Evolutionary conservation across 129 eudicot species (phyloP).

Genomic region (Lonicera japonica): DNA sequence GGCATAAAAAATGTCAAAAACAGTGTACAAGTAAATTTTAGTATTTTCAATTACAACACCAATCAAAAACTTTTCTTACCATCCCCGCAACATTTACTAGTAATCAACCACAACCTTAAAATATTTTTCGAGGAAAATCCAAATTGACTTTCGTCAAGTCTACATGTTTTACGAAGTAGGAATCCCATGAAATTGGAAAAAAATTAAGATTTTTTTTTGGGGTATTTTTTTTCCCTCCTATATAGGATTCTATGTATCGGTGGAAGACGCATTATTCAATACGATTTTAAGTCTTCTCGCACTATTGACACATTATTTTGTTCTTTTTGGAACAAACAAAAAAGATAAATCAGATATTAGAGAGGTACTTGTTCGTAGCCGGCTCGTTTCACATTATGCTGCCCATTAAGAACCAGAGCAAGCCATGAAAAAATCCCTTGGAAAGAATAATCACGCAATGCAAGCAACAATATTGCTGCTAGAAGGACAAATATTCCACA

Average conservation of each 20-base stretch:
- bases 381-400: slow-evolving; percentile 35
- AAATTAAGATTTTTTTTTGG: too few relatives aligned
- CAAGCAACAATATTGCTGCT: slow-evolving; percentile 33
- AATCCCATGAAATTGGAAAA: not conserved
- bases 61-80: too few relatives aligned
- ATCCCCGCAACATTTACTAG: too few relatives aligned
- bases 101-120: too few relatives aligned
- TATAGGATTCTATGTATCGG: too few relatives aligned
- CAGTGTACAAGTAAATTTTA: too few relatives aligned
- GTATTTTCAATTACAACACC: too few relatives aligned
- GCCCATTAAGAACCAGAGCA: slow-evolving; percentile 35
- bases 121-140: too few relatives aligned
- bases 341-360: not conserved
- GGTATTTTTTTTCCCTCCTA: too few relatives aligned
- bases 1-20: too few relatives aligned
- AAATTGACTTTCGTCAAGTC: too few relatives aligned
- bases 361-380: slow-evolving; percentile 39
- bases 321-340: not conserved
- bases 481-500: slow-evolving; percentile 35
- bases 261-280: not conserved
- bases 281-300: not conserved
- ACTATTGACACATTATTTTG: not conserved
- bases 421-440: slow-evolving; percentile 22
- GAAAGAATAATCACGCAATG: slow-evolving; percentile 37
- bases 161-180: not conserved